Conservation (phyloP, 2,329 filamentous ascomycete genomes). For the Endoconidiophora polonica region DNA sequence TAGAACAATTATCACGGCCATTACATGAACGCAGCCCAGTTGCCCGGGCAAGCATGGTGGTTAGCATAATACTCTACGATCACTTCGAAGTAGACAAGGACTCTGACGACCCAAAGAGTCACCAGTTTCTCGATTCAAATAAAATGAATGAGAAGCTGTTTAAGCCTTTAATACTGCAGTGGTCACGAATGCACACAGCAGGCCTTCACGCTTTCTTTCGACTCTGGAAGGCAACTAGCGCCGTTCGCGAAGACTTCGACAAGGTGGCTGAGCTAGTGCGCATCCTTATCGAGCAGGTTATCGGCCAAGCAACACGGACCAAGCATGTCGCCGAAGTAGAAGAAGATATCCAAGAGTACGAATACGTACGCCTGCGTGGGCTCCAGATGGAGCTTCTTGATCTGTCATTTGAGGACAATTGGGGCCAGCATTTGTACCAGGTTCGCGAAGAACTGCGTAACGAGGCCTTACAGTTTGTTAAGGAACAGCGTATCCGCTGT, state of each 20-base stretch:
- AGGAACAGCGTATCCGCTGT: conserved; percentile 86
- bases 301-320: conserved; percentile 64
- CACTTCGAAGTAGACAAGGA: conserved; percentile 87
- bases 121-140: conserved; percentile 55
- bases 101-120: conserved; percentile 58
- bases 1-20: conserved; percentile 70
- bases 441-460: conserved; percentile 83
- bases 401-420: conserved; percentile 81
- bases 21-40: conserved; percentile 65
- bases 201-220: conserved; percentile 77
- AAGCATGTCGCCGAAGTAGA: conserved; percentile 79
- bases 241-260: conserved; percentile 71
- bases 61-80: conserved; percentile 80
- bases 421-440: conserved; percentile 77
- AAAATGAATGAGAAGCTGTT: conserved; percentile 76
- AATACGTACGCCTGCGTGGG: conserved; percentile 60
- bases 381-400: conserved; percentile 89
- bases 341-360: conserved; percentile 72
- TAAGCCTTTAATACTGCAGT: conserved; percentile 74
- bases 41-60: conserved; percentile 67
- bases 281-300: conserved; percentile 76
- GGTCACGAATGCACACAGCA: conserved; percentile 77
- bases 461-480: conserved; percentile 89
- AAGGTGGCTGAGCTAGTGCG: conserved; percentile 85
- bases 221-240: conserved; percentile 80